These are phyloP conservation scores for Quercus mongolica DNA, from an alignment of 306 rosid species.

Conservation along the genomic window DNA sequence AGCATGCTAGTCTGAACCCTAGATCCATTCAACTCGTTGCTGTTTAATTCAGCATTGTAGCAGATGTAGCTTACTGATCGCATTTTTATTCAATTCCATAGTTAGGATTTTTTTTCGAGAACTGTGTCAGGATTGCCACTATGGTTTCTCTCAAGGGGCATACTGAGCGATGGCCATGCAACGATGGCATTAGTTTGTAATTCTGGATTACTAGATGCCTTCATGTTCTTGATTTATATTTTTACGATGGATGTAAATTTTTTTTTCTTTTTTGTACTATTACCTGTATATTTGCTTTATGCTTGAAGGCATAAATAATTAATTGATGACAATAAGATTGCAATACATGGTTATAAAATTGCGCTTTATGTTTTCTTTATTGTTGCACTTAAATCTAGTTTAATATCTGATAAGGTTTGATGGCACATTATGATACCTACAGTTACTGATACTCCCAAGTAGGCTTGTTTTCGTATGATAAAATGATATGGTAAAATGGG, in stretches of 20 bases:
- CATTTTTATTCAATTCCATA: slow-evolving; percentile 1
- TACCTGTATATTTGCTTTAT: background rate
- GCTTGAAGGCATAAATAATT: background rate
- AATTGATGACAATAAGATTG: background rate
- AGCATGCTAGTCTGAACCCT: background rate
- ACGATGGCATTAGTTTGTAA: background rate
- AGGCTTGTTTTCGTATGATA: too few species aligned
- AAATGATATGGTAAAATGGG: too few species aligned
- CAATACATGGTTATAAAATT: background rate
- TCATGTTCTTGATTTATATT: background rate
- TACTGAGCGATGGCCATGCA: background rate
- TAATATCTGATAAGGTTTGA: too few species aligned
- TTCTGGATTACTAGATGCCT: slow-evolving; percentile 2
- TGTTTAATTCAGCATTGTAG: slow-evolving; percentile 6
- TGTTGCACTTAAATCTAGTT: too few species aligned
- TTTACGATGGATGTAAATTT: background rate
- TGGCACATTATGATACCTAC: too few species aligned
- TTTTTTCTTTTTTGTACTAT: background rate
- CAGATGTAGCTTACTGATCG: slow-evolving; percentile 17
- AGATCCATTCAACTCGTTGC: slow-evolving; percentile 3
- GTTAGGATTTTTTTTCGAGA: background rate
- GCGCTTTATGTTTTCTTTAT: background rate
- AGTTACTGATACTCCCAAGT: too few species aligned
- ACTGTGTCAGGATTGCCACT: background rate
- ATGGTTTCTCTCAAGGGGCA: slow-evolving; percentile 8